Conservation (phyloP, 2,329 filamentous ascomycete species). For the Paraconiothyrium brasiliense region DNA sequence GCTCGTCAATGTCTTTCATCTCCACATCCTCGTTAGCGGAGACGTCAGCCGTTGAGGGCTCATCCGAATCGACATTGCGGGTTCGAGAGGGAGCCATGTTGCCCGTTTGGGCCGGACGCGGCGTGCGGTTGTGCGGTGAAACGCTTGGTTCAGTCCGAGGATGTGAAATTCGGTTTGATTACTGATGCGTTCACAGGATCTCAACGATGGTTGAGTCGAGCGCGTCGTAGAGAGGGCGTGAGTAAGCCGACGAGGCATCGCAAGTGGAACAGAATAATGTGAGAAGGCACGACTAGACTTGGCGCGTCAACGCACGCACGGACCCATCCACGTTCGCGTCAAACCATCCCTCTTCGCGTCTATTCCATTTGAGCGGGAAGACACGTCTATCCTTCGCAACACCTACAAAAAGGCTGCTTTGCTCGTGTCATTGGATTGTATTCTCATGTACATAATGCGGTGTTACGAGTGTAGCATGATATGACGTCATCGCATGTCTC, state of each 20-base stretch:
- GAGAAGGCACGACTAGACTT: conserved; percentile 15
- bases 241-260: conserved; percentile 21
- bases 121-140: conserved; percentile 29
- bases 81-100: conserved; percentile 51
- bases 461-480: background rate
- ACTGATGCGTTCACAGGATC: conserved; percentile 16
- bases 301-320: conserved; percentile 17
- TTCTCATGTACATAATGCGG: conserved; percentile 4
- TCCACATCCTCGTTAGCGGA: conserved; percentile 51
- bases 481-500: conserved; percentile 16
- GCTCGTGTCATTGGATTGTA: background rate
- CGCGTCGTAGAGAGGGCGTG: conserved; percentile 31
- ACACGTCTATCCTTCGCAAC: background rate
- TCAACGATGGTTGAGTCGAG: conserved; percentile 29
- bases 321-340: conserved; percentile 1
- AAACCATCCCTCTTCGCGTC: conserved; percentile 1
- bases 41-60: conserved; percentile 48
- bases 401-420: background rate
- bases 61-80: conserved; percentile 46
- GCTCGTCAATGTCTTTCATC: conserved; percentile 48
- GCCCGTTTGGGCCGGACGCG: conserved; percentile 47
- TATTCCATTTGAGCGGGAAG: background rate
- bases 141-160: conserved; percentile 18
- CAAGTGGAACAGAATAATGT: conserved; percentile 25
- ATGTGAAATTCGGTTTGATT: conserved; percentile 10